phyloP scores from a whole-genome alignment of 2,329 filamentous ascomycete genomes.

The Fusarium napiforme region DNA sequence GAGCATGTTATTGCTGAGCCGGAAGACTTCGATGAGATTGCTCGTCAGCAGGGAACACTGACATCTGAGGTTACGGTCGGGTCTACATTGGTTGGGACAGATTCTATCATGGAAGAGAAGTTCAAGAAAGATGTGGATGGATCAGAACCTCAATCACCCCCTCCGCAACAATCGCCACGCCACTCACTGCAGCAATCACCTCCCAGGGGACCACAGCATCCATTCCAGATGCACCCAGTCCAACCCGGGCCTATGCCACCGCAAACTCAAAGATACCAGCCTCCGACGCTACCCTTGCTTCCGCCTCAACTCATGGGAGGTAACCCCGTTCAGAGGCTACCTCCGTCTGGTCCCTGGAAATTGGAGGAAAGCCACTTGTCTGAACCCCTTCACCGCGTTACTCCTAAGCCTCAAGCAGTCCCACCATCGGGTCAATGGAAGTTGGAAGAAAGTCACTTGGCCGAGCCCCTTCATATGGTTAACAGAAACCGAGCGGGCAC shows the following conservation, averaged over 20 bases:
- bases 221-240: conserved; percentile 35
- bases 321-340: conserved; percentile 55
- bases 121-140: conserved; percentile 26
- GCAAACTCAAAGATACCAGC: conserved; percentile 15
- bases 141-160: conserved; percentile 8
- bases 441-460: conserved; percentile 63
- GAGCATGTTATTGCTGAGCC: conserved; percentile 49
- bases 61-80: conserved; percentile 36
- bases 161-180: conserved; percentile 14
- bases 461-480: conserved; percentile 57
- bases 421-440: conserved; percentile 60
- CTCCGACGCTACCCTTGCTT: conserved; percentile 39
- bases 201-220: conserved; percentile 26
- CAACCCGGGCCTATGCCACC: conserved; percentile 16
- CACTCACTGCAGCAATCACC: conserved; percentile 12
- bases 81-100: conserved; percentile 35
- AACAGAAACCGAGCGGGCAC: conserved; percentile 50
- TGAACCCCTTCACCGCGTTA: conserved; percentile 57
- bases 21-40: conserved; percentile 36
- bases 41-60: conserved; percentile 33
- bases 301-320: conserved; percentile 37
- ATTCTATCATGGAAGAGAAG: conserved; percentile 31
- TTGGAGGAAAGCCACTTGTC: conserved; percentile 65
- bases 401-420: conserved; percentile 49
- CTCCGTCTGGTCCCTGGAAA: conserved; percentile 62